These are phyloP conservation scores for Moesziomyces globuligerus DNA, from an alignment of 1,284 basidiomycete species.

Conservation along the genomic window DNA sequence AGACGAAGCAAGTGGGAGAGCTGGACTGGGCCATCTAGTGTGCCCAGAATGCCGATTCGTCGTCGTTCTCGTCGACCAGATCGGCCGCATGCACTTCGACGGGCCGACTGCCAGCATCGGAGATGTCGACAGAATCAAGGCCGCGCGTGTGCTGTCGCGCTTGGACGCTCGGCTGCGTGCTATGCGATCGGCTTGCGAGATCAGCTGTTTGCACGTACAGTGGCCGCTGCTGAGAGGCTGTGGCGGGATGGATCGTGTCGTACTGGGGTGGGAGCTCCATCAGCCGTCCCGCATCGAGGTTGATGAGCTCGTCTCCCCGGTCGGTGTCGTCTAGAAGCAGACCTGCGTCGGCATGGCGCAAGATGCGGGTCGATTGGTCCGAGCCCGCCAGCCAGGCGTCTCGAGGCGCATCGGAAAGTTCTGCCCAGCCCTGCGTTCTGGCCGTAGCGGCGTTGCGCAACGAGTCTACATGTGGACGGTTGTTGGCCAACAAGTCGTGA, in stretches of 20 bases:
- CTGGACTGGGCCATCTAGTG: conserved; percentile 5
- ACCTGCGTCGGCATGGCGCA: conserved; percentile 55
- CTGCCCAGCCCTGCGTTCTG: conserved; percentile 17
- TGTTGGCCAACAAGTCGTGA: conserved; percentile 38
- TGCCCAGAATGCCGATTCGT: conserved; percentile 47
- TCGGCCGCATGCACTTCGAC: conserved; percentile 38
- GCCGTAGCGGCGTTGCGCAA: conserved; percentile 9
- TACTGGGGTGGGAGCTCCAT: conserved; percentile 60
- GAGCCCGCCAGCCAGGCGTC: background rate
- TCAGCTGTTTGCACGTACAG: conserved; percentile 2
- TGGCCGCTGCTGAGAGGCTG: conserved; percentile 11
- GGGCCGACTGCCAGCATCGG: conserved; percentile 18
- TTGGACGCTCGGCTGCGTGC: background rate
- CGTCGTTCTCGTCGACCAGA: conserved; percentile 39
- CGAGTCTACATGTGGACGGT: conserved; percentile 17
- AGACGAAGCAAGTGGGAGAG: background rate
- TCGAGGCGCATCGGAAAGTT: conserved; percentile 9
- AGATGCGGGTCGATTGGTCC: conserved; percentile 19
- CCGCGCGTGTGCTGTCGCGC: conserved; percentile 13
- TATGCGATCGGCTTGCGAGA: too few relatives aligned
- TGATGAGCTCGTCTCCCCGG: conserved; percentile 44
- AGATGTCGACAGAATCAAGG: conserved; percentile 30
- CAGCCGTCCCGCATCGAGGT: conserved; percentile 16
- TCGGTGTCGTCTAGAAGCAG: conserved; percentile 54
- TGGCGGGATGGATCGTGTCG: conserved; percentile 41